These are phyloP conservation scores for Podaxis pistillaris DNA, from an alignment of 768 basidiomycete genomes.

Conservation along the genomic window DNA sequence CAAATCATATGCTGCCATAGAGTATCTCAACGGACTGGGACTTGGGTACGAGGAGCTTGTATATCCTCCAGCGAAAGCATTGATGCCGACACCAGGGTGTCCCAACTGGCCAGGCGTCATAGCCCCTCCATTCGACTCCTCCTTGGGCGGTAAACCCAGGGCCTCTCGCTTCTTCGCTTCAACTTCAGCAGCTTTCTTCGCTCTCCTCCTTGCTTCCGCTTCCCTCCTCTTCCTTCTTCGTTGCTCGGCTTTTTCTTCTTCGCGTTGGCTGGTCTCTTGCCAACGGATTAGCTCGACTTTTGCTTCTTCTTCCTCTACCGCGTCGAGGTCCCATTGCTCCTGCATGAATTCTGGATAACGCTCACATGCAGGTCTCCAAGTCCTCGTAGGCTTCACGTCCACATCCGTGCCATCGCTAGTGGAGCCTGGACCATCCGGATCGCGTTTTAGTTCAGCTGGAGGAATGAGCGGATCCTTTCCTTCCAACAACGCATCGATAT, in stretches of 20 bases:
- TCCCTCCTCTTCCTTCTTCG: slow-evolving; percentile 49
- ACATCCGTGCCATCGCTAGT: slow-evolving; percentile 12
- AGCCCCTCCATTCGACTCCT: neutral
- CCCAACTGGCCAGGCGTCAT: neutral
- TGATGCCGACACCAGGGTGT: neutral
- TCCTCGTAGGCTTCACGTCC: slow-evolving; percentile 31
- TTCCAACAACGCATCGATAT: slow-evolving; percentile 67
- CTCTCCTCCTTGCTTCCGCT: slow-evolving; percentile 28
- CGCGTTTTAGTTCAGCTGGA: slow-evolving; percentile 2
- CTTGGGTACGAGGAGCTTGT: slow-evolving; percentile 29
- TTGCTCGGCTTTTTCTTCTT: slow-evolving; percentile 50
- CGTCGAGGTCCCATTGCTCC: slow-evolving; percentile 80
- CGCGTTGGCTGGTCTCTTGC: slow-evolving; percentile 38
- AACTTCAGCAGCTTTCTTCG: slow-evolving; percentile 15
- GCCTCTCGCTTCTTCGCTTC: slow-evolving; percentile 10
- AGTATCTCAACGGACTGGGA: slow-evolving; percentile 43
- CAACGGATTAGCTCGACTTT: slow-evolving; percentile 38
- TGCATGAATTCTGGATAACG: slow-evolving; percentile 82
- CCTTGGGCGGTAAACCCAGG: neutral
- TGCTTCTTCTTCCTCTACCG: slow-evolving; percentile 72
- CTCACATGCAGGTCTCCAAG: slow-evolving; percentile 81
- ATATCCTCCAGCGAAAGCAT: neutral
- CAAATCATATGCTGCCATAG: slow-evolving; percentile 30
- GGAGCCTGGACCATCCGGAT: neutral
- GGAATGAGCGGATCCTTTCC: slow-evolving; percentile 15